Percentiles rank a stretch among this genome's conserved stretches.
Evolutionary conservation across 441 rosid genomes (phyloP).

Genomic region (Gossypium davidsonii): DNA sequence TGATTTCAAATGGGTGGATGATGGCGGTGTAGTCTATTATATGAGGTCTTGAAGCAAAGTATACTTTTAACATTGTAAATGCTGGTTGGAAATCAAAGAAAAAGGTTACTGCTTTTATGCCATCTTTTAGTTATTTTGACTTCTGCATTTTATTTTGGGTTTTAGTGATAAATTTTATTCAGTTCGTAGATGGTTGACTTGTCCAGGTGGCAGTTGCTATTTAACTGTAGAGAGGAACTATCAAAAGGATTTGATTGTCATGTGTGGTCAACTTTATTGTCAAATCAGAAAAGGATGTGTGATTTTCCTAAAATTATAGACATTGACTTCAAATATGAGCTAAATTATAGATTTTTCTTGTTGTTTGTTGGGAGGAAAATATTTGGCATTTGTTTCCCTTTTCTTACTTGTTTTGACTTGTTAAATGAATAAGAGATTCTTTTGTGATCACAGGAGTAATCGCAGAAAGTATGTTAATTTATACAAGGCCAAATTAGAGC

Average conservation of each 20-base stretch:
- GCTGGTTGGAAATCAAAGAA: neutral
- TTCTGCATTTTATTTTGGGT: neutral
- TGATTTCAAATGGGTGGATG: constrained; percentile 5
- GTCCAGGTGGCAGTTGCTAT: neutral
- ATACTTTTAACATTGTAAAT: neutral
- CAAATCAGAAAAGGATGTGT: neutral
- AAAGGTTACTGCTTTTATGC: neutral
- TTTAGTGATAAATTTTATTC: neutral
- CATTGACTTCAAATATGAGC: neutral
- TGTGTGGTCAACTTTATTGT: neutral
- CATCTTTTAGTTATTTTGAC: neutral
- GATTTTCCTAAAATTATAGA: constrained; percentile 4
- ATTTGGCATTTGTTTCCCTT: neutral
- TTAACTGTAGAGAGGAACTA: neutral
- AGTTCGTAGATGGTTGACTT: neutral
- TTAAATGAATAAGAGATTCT: neutral
- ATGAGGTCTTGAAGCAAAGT: neutral
- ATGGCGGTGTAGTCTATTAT: neutral
- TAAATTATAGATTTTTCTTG: neutral
- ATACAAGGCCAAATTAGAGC: constrained; percentile 72
- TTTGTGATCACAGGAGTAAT: constrained; percentile 45
- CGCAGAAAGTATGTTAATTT: constrained; percentile 69
- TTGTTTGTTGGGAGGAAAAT: neutral
- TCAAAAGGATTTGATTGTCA: neutral
- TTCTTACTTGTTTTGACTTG: constrained; percentile 15